Conservation (phyloP, 331 rosid genomes). For the Phaseolus coccineus region DNA sequence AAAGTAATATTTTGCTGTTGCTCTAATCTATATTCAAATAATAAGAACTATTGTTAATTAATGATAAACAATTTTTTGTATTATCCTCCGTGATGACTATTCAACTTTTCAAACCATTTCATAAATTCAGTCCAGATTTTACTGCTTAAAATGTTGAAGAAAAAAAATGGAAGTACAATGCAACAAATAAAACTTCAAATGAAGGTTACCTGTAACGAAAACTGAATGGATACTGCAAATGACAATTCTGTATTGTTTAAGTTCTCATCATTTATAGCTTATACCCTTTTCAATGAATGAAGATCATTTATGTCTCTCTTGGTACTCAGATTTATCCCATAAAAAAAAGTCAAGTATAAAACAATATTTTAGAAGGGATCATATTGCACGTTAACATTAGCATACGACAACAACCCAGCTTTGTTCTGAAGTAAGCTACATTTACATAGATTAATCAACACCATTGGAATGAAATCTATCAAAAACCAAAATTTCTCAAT, state of each 20-base stretch:
- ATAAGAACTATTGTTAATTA: constrained; percentile 15
- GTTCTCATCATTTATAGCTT: constrained; percentile 15
- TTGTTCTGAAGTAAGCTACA: neutral
- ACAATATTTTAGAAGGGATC: constrained; percentile 19
- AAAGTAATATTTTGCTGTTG: neutral
- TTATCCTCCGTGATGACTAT: constrained; percentile 1
- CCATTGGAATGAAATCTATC: neutral
- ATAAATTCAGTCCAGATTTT: constrained; percentile 3
- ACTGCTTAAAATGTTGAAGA: neutral
- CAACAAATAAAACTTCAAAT: constrained; percentile 29
- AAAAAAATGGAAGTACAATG: neutral
- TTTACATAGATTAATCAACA: constrained; percentile 1
- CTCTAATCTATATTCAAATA: constrained; percentile 8
- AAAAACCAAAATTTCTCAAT: constrained; percentile 10
- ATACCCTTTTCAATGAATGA: constrained; percentile 3
- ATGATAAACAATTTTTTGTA: constrained; percentile 1
- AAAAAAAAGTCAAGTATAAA: constrained; percentile 15
- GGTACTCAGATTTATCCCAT: constrained; percentile 18
- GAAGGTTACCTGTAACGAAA: neutral
- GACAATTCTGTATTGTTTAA: neutral
- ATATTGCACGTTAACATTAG: constrained; percentile 22
- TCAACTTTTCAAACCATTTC: constrained; percentile 28
- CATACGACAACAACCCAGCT: constrained; percentile 13
- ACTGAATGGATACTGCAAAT: constrained; percentile 4
- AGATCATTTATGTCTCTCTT: constrained; percentile 15